Percentiles rank a stretch among this genome's conserved stretches.
Conservation (phyloP, 305 asterid genomes). For the Petunia hybrid region DNA sequence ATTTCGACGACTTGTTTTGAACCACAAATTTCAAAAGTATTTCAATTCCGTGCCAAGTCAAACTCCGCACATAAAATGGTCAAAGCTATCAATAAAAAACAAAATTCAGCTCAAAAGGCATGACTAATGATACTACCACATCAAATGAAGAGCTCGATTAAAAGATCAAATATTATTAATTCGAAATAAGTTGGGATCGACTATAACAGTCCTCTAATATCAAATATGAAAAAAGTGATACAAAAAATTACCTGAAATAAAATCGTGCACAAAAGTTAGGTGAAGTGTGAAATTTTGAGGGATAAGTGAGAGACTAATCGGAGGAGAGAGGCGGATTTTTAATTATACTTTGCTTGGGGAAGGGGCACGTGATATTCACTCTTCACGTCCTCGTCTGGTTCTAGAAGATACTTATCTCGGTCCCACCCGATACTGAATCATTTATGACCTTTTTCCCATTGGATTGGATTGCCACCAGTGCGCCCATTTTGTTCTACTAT, state of each 20-base stretch:
- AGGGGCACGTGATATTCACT: slow-evolving; percentile 4
- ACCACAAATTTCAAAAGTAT: not conserved
- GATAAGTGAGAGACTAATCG: not conserved
- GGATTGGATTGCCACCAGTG: slow-evolving; percentile 5
- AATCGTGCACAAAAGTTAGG: not conserved
- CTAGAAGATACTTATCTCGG: not conserved
- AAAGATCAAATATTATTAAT: too few species aligned
- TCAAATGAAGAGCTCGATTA: not conserved
- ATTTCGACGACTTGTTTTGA: too few species aligned
- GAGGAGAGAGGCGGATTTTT: not conserved
- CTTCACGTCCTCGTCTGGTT: not conserved
- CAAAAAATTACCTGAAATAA: slow-evolving; percentile 4
- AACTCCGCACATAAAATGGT: too few species aligned
- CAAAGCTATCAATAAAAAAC: not conserved
- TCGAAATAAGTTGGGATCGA: too few species aligned
- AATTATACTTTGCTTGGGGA: slow-evolving; percentile 6
- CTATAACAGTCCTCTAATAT: too few species aligned
- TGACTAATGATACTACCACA: not conserved
- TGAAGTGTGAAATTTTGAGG: slow-evolving; percentile 7
- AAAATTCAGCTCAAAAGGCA: slow-evolving; percentile 4
- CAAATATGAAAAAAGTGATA: not conserved
- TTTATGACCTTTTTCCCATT: not conserved
- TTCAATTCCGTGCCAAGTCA: too few species aligned
- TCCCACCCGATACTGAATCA: slow-evolving; percentile 19
- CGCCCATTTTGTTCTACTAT: too few species aligned